These are phyloP conservation scores for Mycosphaerella sp. DNA, from an alignment of 2,329 filamentous ascomycete species.

Conservation along the genomic window DNA sequence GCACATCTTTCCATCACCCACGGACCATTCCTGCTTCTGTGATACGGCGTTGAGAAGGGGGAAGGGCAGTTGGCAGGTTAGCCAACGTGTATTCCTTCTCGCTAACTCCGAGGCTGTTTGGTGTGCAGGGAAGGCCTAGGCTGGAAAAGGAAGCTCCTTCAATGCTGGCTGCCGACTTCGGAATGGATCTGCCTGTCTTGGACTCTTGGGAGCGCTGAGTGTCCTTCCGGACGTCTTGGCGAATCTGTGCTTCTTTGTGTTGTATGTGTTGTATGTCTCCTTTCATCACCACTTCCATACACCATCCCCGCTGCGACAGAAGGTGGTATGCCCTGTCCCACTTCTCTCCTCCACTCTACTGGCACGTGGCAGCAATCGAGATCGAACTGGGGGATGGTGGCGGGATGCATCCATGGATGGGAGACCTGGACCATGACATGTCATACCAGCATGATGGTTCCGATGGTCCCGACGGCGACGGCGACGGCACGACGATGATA, in stretches of 20 bases:
- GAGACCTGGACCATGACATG: neutral
- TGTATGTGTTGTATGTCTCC: no score
- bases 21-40: constrained; percentile 3
- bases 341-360: neutral
- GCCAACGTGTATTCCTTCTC: neutral
- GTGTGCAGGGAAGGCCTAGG: neutral
- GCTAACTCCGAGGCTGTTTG: neutral
- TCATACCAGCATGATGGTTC: neutral
- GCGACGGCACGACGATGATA: no score
- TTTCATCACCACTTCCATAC: no score
- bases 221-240: no score
- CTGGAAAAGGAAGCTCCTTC: constrained; percentile 1
- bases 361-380: neutral
- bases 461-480: neutral
- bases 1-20: no score
- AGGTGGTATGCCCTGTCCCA: no score
- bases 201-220: no score
- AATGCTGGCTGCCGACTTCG: constrained; percentile 11
- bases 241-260: no score
- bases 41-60: neutral
- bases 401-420: neutral
- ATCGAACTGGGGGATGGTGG: neutral
- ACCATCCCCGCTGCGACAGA: no score
- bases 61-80: neutral
- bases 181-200: constrained; percentile 2